Evolutionary conservation across 2,329 filamentous ascomycete genomes (phyloP).

Genomic region (Aureobasidium sp.): DNA sequence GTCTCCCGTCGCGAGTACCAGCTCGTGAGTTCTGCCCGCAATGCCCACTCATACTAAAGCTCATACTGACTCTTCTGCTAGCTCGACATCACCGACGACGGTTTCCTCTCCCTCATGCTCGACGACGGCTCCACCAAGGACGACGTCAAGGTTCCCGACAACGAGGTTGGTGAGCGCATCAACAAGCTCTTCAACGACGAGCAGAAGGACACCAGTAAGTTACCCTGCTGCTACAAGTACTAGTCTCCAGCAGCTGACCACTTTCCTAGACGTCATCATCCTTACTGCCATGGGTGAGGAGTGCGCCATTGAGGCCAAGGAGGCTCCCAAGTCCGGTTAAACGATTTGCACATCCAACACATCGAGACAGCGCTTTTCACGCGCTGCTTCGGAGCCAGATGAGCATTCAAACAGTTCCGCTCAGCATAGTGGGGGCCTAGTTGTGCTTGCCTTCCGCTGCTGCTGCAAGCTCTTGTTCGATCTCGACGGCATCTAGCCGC

Average conservation of each 20-base stretch:
- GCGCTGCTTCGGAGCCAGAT: slow-evolving; percentile 20
- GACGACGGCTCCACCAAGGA: slow-evolving; percentile 84
- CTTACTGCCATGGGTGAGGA: slow-evolving; percentile 96
- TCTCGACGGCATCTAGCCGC: slow-evolving; percentile 16
- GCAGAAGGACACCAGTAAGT: slow-evolving; percentile 92
- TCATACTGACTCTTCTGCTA: slow-evolving; percentile 34
- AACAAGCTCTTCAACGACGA: slow-evolving; percentile 68
- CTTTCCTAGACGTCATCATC: slow-evolving; percentile 71
- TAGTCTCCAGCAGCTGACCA: not conserved
- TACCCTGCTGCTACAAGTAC: slow-evolving; percentile 7
- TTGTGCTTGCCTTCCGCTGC: slow-evolving; percentile 2
- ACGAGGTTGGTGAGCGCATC: slow-evolving; percentile 84
- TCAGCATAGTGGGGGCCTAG: not conserved
- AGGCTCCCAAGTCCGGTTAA: slow-evolving; percentile 54
- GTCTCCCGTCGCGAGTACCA: slow-evolving; percentile 86
- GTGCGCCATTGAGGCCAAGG: slow-evolving; percentile 86
- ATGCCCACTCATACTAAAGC: not conserved
- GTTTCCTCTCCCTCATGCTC: slow-evolving; percentile 88
- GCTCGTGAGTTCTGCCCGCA: slow-evolving; percentile 60
- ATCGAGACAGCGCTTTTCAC: slow-evolving; percentile 13
- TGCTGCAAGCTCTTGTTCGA: slow-evolving; percentile 13
- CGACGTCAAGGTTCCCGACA: slow-evolving; percentile 88
- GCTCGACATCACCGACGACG: slow-evolving; percentile 91
- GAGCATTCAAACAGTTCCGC: slow-evolving; percentile 9
- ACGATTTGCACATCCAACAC: slow-evolving; percentile 11